Conservation (phyloP, 169 alveolate genomes). For the Plasmodium falciparum region DNA sequence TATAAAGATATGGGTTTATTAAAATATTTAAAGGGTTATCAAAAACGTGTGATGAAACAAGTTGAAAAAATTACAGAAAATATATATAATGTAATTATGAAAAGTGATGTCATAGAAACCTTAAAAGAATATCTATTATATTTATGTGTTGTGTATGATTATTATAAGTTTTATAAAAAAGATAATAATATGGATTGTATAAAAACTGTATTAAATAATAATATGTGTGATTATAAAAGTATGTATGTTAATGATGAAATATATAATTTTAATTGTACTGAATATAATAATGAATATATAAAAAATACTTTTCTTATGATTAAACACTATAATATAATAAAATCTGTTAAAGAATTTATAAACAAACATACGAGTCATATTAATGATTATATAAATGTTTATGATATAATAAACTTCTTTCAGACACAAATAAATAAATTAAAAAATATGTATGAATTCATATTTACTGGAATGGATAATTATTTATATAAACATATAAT, state of each 20-base stretch:
- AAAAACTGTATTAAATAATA: neutral
- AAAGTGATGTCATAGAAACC: conserved; percentile 21
- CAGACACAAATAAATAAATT: conserved; percentile 28
- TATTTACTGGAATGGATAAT: conserved; percentile 42
- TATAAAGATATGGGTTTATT: neutral
- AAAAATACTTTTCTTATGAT: conserved; percentile 36
- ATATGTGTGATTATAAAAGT: neutral
- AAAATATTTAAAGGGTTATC: conserved; percentile 24
- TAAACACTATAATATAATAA: conserved; percentile 56
- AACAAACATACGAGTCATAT: conserved; percentile 16
- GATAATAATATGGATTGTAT: neutral
- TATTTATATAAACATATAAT: conserved; percentile 53
- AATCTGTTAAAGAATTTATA: conserved; percentile 5
- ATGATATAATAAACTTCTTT: conserved; percentile 27
- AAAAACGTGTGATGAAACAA: conserved; percentile 41
- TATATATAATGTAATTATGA: conserved; percentile 26
- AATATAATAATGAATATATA: conserved; percentile 26
- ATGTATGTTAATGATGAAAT: neutral
- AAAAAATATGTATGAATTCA: conserved; percentile 26
- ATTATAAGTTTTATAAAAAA: conserved; percentile 17
- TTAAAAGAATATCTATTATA: conserved; percentile 31
- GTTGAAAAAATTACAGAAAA: conserved; percentile 21
- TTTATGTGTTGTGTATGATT: conserved; percentile 30
- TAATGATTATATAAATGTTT: conserved; percentile 8
- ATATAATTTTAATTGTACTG: neutral